Evolutionary conservation across 495 filamentous ascomycete genomes (phyloP).

Genomic region (Pyronema omphalodes): DNA sequence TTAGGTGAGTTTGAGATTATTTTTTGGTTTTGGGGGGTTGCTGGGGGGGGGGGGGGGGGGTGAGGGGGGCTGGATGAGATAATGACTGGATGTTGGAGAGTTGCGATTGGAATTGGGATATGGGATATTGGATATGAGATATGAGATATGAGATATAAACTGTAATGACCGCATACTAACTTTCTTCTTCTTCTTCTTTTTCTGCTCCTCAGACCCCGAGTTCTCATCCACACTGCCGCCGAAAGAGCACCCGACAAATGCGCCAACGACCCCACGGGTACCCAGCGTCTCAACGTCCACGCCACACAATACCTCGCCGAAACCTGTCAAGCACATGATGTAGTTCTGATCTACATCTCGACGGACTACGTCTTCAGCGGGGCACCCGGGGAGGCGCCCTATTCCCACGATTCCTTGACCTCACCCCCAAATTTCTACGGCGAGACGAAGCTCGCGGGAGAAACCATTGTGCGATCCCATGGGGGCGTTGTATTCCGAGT

Average conservation of each 20-base stretch:
- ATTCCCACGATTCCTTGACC: conserved; percentile 43
- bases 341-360: conserved; percentile 75
- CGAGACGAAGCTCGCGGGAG: conserved; percentile 71
- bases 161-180: no score
- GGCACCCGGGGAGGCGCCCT: conserved; percentile 55
- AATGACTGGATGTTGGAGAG: no score
- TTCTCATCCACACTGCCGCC: conserved; percentile 81
- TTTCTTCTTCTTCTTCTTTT: no score
- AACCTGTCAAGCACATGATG: conserved; percentile 40
- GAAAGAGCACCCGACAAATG: conserved; percentile 78
- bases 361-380: conserved; percentile 92
- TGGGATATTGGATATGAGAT: no score
- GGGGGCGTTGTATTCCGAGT: conserved; percentile 53
- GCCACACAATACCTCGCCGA: conserved; percentile 49
- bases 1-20: conserved; percentile 45
- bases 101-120: no score
- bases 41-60: no score
- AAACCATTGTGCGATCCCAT: conserved; percentile 47
- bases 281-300: conserved; percentile 55
- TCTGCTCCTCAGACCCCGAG: conserved; percentile 48
- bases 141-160: no score
- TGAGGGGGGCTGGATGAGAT: no score
- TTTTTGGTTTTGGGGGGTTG: no score
- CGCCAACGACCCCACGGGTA: conserved; percentile 57
- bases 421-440: conserved; percentile 74